Evolutionary conservation across 306 rosid species (phyloP), one percentile per base, ranked within the genome.

Genomic region (Adenanthera pavonina): DNA sequence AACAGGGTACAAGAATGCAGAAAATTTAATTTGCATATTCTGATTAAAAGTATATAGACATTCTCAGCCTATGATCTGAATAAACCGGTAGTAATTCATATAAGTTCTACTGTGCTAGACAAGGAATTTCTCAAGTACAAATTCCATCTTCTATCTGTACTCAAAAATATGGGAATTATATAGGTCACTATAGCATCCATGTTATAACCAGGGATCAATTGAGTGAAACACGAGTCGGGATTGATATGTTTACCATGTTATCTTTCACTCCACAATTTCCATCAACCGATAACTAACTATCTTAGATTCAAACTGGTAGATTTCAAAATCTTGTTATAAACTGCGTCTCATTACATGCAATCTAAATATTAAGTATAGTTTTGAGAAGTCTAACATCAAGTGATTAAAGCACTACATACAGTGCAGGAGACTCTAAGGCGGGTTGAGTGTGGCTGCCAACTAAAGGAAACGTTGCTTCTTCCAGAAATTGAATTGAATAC

Each of bases 261-360:
- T 66, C 72, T 66, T 38, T 66, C 72, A 15, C 69, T 38, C 69
- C 80, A 68, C 11, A 68, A 76, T 38, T 65, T 77, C 40, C 69
- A 8, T 34, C 48, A 35, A 70, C 41, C 30, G 34, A 71, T 78
- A 47, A 64, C 72, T 78, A 47, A 64, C 72, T 65, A 25, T 47
- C 35, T 49, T 46, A 62, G 53, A 66, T 64, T 81, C 73, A 12
- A 73, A 57, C 35, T 7, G 14, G 14, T 19, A 57, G 36, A 25
- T 20, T 57, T 20, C 14, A 25, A 57, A 25, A 35, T 20, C 64
- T 48, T 11, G 35, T 9, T 57, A 57, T 57, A 57, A 57, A 57
- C 11, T 8, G 4, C 14, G 15, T 25, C 36, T 20, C 9, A 30
- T 57, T 20, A 8, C 65, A 20, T 57, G 65, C 36, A 57, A 20